phyloP scores from a whole-genome alignment of 139 green algal species.

The Tetraselmis striata region DNA sequence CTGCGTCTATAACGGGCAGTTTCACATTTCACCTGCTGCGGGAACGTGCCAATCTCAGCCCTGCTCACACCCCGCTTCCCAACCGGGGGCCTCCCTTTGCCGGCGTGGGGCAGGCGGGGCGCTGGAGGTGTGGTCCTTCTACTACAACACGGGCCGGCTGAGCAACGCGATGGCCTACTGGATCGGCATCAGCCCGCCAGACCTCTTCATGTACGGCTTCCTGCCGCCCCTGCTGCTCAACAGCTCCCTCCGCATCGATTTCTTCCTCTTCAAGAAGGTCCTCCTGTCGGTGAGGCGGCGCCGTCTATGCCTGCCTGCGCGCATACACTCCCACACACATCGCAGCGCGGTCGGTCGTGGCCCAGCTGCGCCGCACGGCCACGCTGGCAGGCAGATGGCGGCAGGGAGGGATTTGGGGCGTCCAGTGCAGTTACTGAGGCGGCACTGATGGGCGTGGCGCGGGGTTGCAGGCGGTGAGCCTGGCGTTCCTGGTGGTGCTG shows the following conservation, averaged over 20 bases:
- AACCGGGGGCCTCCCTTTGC: neutral
- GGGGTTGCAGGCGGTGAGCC: constrained; percentile 47
- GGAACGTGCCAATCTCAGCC: neutral
- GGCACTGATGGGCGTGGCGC: too few species aligned
- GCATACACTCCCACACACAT: too few species aligned
- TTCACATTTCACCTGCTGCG: too few species aligned
- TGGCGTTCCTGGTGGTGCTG: constrained; percentile 71
- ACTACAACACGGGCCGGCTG: constrained; percentile 56
- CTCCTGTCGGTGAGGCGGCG: too few species aligned
- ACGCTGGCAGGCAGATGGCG: neutral
- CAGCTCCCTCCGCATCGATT: constrained; percentile 66
- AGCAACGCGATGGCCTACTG: constrained; percentile 70
- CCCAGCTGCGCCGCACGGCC: neutral
- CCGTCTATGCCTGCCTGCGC: too few species aligned
- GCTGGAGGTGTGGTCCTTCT: constrained; percentile 35
- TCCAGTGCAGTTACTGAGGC: neutral
- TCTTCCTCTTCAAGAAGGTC: constrained; percentile 83
- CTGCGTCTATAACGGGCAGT: too few species aligned
- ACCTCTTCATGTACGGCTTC: constrained; percentile 84
- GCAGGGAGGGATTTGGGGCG: neutral
- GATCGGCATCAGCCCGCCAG: constrained; percentile 65
- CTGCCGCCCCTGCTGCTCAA: constrained; percentile 70
- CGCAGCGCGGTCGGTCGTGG: too few species aligned
- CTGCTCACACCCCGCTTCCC: neutral
- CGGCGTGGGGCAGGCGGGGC: constrained; percentile 33